phyloP scores from a whole-genome alignment of 1,139 yeast species.

The Geotrichum candidum region DNA sequence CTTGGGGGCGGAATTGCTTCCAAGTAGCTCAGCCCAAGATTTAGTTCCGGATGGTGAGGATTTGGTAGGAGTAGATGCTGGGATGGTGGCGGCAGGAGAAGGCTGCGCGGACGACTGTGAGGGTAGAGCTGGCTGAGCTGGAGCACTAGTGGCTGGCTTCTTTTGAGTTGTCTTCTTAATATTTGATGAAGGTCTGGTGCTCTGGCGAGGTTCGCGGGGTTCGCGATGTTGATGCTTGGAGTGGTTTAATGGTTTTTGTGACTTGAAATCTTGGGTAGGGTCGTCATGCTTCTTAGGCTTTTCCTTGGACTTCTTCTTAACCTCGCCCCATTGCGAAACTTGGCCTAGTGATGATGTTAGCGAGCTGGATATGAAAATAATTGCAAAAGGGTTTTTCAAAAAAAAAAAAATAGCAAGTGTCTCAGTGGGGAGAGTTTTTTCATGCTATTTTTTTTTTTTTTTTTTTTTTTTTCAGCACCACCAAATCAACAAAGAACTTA shows the following conservation, averaged over 20 bases:
- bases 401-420: not conserved
- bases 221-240: slow-evolving; percentile 16
- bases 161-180: not conserved
- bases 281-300: slow-evolving; percentile 31
- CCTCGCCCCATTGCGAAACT: slow-evolving; percentile 58
- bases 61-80: slow-evolving; percentile 22
- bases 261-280: not conserved
- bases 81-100: slow-evolving; percentile 20
- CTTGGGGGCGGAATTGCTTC: slow-evolving; percentile 17
- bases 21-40: slow-evolving; percentile 28
- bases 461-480: not conserved
- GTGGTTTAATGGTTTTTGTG: slow-evolving; percentile 5
- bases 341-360: slow-evolving; percentile 27
- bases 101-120: not conserved
- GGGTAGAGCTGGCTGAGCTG: slow-evolving; percentile 21
- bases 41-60: slow-evolving; percentile 15
- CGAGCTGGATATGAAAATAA: not conserved
- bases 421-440: not conserved
- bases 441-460: not conserved
- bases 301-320: slow-evolving; percentile 50
- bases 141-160: slow-evolving; percentile 6
- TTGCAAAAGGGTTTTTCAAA: not conserved
- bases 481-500: slow-evolving; percentile 4
- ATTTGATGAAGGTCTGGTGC: not conserved
- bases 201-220: slow-evolving; percentile 9